A percentile compares a stretch with the other conserved stretches of the same genome.
These are phyloP conservation scores for Phialemonium atrogriseum DNA, from an alignment of 2,329 filamentous ascomycete species.

Conservation along the genomic window DNA sequence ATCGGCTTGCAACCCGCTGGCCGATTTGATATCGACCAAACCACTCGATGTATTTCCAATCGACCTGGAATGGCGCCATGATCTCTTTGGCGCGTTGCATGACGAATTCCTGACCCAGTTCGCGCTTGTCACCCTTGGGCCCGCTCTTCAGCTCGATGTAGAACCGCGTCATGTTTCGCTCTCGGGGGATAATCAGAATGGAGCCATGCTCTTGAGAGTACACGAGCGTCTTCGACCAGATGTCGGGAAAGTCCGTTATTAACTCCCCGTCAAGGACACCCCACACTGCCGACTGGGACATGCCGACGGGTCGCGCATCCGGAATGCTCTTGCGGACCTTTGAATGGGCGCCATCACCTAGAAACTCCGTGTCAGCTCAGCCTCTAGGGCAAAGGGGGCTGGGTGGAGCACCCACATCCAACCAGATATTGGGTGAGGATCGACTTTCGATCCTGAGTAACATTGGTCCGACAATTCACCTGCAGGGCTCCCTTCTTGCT, in stretches of 20 bases:
- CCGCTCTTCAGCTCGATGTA: slow-evolving; percentile 48
- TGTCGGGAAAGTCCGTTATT: slow-evolving; percentile 64
- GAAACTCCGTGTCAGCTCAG: slow-evolving; percentile 1
- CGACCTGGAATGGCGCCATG: slow-evolving; percentile 47
- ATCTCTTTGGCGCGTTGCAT: slow-evolving; percentile 58
- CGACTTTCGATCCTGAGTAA: slow-evolving; percentile 36
- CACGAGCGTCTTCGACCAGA: slow-evolving; percentile 66
- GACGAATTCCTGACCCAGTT: slow-evolving; percentile 56
- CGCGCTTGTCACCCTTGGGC: slow-evolving; percentile 29
- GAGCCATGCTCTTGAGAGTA: slow-evolving; percentile 60
- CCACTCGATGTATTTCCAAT: slow-evolving; percentile 57
- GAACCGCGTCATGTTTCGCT: slow-evolving; percentile 62
- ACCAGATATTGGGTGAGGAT: slow-evolving; percentile 56
- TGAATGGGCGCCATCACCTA: slow-evolving; percentile 63
- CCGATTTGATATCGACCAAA: slow-evolving; percentile 66
- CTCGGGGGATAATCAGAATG: slow-evolving; percentile 65
- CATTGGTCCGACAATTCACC: slow-evolving; percentile 42
- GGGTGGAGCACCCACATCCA: slow-evolving; percentile 41
- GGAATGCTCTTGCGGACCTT: slow-evolving; percentile 58
- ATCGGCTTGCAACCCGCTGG: slow-evolving; percentile 62
- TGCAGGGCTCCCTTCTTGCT: slow-evolving; percentile 32
- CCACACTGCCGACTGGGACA: slow-evolving; percentile 52
- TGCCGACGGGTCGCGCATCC: slow-evolving; percentile 44
- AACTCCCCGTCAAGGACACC: slow-evolving; percentile 64
- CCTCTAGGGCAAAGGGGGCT: too few relatives aligned